Base-by-base conservation (phyloP, 1,284 basidiomycete species). In the Naganishia sp. region DNA sequence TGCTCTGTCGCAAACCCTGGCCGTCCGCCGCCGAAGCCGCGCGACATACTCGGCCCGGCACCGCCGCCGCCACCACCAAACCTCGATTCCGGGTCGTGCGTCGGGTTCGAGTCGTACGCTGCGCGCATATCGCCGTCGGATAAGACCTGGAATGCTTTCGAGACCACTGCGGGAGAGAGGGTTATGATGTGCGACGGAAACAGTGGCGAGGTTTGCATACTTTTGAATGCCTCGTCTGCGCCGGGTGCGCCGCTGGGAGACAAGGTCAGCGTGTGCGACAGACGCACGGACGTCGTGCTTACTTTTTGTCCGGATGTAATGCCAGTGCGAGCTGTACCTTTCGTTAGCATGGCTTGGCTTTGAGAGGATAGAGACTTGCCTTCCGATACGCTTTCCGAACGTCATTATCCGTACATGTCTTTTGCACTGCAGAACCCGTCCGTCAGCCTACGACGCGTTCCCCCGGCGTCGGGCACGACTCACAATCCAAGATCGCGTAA, bases 191-290 rank as follows among this genome's bases (percentile, higher is more conserved):
- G 42, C 53, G 6, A 2, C 10, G 32, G 25, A 67, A 17, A 23
- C 43, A 57, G 67, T 50, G 35, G 15, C 7, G 9, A 28, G 17
- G 25, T 46, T 17, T 46, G 84, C 89, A 67, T 74, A 96, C 92
- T 84, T 83, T 99, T 99, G 83, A 99, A 99, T 1, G 96, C 96
- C 78, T 99, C 96, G 71, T 99, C 96, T 17, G 96, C 95, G 21
- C 94, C 93, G 15, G 96, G 95, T 21, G 96, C 96, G 18, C 92
- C 90, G 75, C 80, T 77, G 67, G 10, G 42, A 55, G 15, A 67
- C 39, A 17, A 39, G 68, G 72, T 25, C 69, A 67, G 52, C 31
- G 39, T 11, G 31, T 42, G 62, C 18, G 21, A 42, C 18, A 11
- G 25, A 28, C 21, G 15, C 18, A 2, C 10, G 0, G 2, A 56